Conservation (phyloP, 805 yeast species). For the Teunomyces pallodes region DNA sequence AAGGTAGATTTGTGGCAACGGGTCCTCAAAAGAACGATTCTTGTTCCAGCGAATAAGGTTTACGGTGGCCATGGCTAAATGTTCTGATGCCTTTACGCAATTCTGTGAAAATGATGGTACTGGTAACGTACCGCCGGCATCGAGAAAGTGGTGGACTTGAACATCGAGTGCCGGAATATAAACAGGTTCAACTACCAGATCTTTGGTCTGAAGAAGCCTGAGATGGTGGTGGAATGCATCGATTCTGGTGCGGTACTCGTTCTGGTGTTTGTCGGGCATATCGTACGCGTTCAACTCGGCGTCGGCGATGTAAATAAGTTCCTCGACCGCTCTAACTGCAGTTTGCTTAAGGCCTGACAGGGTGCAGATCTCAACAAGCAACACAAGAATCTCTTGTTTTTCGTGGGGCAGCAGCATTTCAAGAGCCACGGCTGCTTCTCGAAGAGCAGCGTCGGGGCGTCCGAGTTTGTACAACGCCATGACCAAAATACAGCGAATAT, state of each 20-base stretch:
- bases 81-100: not conserved
- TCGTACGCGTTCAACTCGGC: slow-evolving; percentile 1
- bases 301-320: slow-evolving; percentile 8
- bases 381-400: slow-evolving; percentile 12
- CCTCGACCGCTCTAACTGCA: slow-evolving; percentile 13
- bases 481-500: slow-evolving; percentile 15
- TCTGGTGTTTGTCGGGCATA: not conserved
- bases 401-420: slow-evolving; percentile 17
- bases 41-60: not conserved
- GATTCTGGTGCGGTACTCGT: not conserved
- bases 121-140: not conserved
- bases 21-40: not conserved
- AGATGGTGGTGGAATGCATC: not conserved
- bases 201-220: not conserved
- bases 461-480: slow-evolving; percentile 23
- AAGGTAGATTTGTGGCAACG: not conserved
- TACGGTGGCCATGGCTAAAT: not conserved
- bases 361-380: slow-evolving; percentile 16
- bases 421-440: slow-evolving; percentile 24
- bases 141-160: not conserved
- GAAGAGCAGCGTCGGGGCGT: slow-evolving; percentile 18
- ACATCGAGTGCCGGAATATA: not conserved
- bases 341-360: slow-evolving; percentile 11
- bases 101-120: not conserved
- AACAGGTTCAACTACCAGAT: not conserved